Base-by-base conservation (phyloP, 2,329 filamentous ascomycete species). In the Akanthomyces uredinophilus region DNA sequence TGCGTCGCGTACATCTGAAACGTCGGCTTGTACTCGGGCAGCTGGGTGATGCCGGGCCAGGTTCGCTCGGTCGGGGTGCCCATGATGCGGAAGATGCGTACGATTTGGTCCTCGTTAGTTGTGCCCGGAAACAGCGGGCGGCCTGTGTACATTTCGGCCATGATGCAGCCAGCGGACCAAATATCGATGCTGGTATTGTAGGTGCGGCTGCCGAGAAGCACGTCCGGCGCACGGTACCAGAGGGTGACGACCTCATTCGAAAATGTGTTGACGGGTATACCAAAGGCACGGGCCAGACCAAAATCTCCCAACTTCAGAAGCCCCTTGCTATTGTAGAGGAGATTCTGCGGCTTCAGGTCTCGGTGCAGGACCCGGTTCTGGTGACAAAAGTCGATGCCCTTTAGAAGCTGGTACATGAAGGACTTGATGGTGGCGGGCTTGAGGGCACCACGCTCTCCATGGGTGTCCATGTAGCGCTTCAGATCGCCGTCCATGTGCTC, bases 101-200 rank as follows among this genome's bases (percentile, higher is more conserved):
- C 84, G 57, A 98, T 87, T 75, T 99, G 95, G 73, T 99, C 95
- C 75, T 99, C 95, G 74, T 99, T 99, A 43, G 95, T 97, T 1
- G 95, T 99, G 63, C 95, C 95, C 0, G 95, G 95, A 79, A 99
- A 99, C 7, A 99, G 83, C 0, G 95, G 95, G 20, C 95, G 86
- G 4, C 95, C 95, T 0, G 94, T 97, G 76, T 96, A 98, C 92
- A 99, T 97, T 78, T 99, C 95, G 11, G 95, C 95, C 95, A 99
- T 98, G 81, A 99, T 99, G 76, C 95, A 99, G 62, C 95, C 95
- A 7, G 95, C 95, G 7, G 92, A 96, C 95, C 95, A 99, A 73
- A 99, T 98, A 72, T 99, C 95, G 74, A 99, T 98, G 77, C 92
- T 96, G n/a, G 95, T 99, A 78, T 96, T 99, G 80, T 99, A 99